phyloP scores from a whole-genome alignment of 305 asterid species.

The Solanum hybrid region DNA sequence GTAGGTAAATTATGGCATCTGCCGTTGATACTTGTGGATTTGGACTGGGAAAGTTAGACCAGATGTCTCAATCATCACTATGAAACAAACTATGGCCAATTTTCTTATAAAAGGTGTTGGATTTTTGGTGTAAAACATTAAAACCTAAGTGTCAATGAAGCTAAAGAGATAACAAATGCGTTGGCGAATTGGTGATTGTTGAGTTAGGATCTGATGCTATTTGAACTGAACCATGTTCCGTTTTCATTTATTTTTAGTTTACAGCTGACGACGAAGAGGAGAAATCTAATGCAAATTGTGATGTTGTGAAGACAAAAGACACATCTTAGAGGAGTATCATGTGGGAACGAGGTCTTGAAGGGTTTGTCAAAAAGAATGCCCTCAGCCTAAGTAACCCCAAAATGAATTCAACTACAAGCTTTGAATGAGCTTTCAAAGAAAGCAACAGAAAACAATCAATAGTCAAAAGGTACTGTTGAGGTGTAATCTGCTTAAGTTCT shows the following conservation, averaged over 20 bases:
- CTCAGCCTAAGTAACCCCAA: slow-evolving; percentile 52
- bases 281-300: slow-evolving; percentile 13
- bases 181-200: neutral
- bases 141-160: neutral
- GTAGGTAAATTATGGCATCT: neutral
- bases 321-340: slow-evolving; percentile 26
- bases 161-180: neutral
- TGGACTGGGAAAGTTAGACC: neutral
- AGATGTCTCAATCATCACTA: neutral
- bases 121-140: neutral
- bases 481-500: slow-evolving; percentile 18
- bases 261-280: slow-evolving; percentile 30
- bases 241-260: neutral
- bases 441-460: slow-evolving; percentile 15
- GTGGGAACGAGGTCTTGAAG: slow-evolving; percentile 46
- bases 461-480: slow-evolving; percentile 18
- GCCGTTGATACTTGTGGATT: neutral
- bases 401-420: slow-evolving; percentile 27
- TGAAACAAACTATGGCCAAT: neutral
- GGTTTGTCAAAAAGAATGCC: slow-evolving; percentile 38
- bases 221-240: neutral
- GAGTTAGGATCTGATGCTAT: slow-evolving; percentile 1
- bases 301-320: slow-evolving; percentile 12
- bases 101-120: neutral
- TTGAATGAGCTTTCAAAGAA: slow-evolving; percentile 18